Base-by-base conservation (phyloP, 805 yeast species). In the Suhomyces sp. region DNA sequence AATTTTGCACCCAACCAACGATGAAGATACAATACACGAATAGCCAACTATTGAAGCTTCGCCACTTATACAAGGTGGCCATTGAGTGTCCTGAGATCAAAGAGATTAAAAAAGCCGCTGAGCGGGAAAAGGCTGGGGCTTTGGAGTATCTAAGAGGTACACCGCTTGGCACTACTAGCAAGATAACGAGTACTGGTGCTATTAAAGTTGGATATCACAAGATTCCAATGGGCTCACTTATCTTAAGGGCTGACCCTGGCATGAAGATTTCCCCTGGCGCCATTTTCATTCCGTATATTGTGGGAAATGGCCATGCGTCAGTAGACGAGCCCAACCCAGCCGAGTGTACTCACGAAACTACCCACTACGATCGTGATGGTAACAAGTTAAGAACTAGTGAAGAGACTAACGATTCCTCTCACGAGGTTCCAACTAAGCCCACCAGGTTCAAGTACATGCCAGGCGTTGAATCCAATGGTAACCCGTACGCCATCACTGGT, bases 211-310 rank as follows among this genome's bases (percentile, higher is more conserved):
- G 17, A 31, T 31, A 31, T n/a, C 29, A 22, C 25, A 22, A 33
- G 35, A 33, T 49, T 35, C 55, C 55, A 4, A 47, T 49, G 8
- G 62, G 59, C 1, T 55, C 61, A 15, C 49, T 46, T 22, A 58
- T 63, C 44, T 49, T 69, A 41, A 54, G 58, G 43, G 53, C 65
- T 0, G 64, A 58, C 13, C 67, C 66, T 2, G 72, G 72, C 1
- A 53, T 58, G 52, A 57, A 55, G 7, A 46, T 67, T 8, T 74
- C 75, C 3, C 47, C 51, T 2, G 69, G 69, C 22, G 73, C 73
- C 7, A 61, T 67, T 6, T 63, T 67, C 2, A 48, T 66, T 6
- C 59, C 59, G 9, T 43, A 54, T n/a, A n/a, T 13, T n/a, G 17
- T 31, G 17, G 17, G 17, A n/a, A n/a, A n/a, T n/a, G 15, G n/a